A percentile compares a stretch with the other conserved stretches of the same genome.
These are phyloP conservation scores for Yamadazyma takamatsuzukensis DNA, from an alignment of 805 yeast species.

Conservation along the genomic window DNA sequence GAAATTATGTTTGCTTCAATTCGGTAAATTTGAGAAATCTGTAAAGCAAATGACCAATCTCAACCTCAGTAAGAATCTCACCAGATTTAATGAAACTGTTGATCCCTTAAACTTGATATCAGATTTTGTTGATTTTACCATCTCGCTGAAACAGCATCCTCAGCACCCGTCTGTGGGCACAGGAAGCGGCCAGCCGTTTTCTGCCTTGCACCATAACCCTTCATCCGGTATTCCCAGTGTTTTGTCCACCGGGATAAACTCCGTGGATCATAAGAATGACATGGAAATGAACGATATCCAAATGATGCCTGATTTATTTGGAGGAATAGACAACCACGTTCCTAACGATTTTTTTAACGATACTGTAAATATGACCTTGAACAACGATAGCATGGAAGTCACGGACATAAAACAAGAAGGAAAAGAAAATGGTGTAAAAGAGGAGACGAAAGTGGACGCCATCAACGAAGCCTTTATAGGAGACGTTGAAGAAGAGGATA, in stretches of 20 bases:
- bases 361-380: conserved; percentile 9
- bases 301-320: conserved; percentile 13
- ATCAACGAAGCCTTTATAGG: conserved; percentile 8
- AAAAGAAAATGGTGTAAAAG: conserved; percentile 3
- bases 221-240: conserved; percentile 17
- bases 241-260: conserved; percentile 18
- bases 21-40: conserved; percentile 26
- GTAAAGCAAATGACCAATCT: conserved; percentile 19
- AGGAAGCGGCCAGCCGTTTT: conserved; percentile 6
- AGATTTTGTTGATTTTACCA: conserved; percentile 33
- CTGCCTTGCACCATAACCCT: conserved; percentile 5
- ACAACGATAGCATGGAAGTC: no score
- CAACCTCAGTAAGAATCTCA: conserved; percentile 15
- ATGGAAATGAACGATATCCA: conserved; percentile 10
- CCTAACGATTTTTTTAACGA: conserved; percentile 9
- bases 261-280: conserved; percentile 12
- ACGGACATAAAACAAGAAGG: no score
- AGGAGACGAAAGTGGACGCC: conserved; percentile 5
- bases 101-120: conserved; percentile 34
- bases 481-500: conserved; percentile 24
- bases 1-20: conserved; percentile 59
- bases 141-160: conserved; percentile 17
- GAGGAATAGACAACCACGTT: conserved; percentile 11
- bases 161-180: conserved; percentile 8
- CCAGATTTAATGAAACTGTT: neutral